Evolutionary conservation across 2,329 filamentous ascomycete species (phyloP).

Genomic region (Ophiosphaerella korrae): DNA sequence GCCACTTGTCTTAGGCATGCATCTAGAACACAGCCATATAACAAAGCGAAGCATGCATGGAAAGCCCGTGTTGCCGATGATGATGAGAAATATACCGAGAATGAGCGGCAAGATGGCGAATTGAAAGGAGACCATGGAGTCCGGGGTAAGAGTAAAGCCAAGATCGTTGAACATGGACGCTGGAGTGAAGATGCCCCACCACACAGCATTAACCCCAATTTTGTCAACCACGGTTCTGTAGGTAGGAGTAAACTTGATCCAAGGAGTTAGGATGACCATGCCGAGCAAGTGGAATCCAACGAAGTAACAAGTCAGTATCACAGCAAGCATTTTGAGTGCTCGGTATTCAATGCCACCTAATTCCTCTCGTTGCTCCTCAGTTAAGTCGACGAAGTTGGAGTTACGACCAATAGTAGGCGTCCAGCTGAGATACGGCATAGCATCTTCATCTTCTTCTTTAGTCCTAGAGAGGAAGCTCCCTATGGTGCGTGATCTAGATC

Average conservation of each 20-base stretch:
- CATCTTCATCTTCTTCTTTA: slow-evolving; percentile 55
- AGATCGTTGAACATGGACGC: slow-evolving; percentile 92
- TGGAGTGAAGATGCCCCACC: slow-evolving; percentile 93
- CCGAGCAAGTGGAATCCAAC: slow-evolving; percentile 81
- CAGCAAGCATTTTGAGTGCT: slow-evolving; percentile 80
- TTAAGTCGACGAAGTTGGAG: slow-evolving; percentile 86
- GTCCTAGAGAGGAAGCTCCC: slow-evolving; percentile 63
- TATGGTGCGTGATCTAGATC: slow-evolving; percentile 57
- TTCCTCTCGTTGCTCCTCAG: slow-evolving; percentile 90
- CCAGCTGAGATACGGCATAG: slow-evolving; percentile 91
- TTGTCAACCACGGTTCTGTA: slow-evolving; percentile 67
- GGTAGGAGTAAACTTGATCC: slow-evolving; percentile 69
- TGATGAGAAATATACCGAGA: slow-evolving; percentile 81
- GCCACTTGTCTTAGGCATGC: slow-evolving; percentile 68
- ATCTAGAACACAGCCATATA: slow-evolving; percentile 79
- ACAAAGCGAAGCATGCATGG: slow-evolving; percentile 92
- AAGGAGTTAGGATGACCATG: slow-evolving; percentile 74
- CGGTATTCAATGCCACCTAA: slow-evolving; percentile 96
- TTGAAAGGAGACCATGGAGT: slow-evolving; percentile 92
- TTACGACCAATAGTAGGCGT: slow-evolving; percentile 91
- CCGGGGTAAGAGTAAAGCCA: slow-evolving; percentile 88
- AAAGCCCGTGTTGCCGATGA: slow-evolving; percentile 95
- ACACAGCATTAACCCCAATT: slow-evolving; percentile 68
- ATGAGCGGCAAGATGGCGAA: slow-evolving; percentile 76
- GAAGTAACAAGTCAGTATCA: slow-evolving; percentile 79